phyloP scores from a whole-genome alignment of 306 rosid genomes.

The Rosa rugosa region DNA sequence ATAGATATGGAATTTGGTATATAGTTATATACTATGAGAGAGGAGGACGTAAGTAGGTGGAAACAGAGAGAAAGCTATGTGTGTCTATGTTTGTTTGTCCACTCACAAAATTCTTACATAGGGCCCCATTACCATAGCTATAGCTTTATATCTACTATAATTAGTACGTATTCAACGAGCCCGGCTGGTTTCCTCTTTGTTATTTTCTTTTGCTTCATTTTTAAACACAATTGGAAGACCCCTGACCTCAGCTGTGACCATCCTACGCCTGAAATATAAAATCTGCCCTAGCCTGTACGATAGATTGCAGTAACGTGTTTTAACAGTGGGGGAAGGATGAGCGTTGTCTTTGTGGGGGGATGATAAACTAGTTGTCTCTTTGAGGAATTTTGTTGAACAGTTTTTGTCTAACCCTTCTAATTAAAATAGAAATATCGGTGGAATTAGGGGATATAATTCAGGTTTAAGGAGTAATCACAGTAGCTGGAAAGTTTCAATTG shows the following conservation, averaged over 20 bases:
- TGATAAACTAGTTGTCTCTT: background rate
- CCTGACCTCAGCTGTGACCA: slow-evolving; percentile 4
- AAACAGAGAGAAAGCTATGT: slow-evolving; percentile 7
- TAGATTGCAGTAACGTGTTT: background rate
- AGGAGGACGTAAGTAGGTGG: slow-evolving; percentile 8
- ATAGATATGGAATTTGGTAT: slow-evolving; percentile 2
- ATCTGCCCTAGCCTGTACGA: background rate
- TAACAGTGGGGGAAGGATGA: background rate
- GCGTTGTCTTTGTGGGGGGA: background rate
- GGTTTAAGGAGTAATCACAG: no score
- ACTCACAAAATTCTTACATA: slow-evolving; percentile 20
- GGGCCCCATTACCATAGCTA: slow-evolving; percentile 1
- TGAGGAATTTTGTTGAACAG: no score
- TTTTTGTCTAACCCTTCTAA: no score
- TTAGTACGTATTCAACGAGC: background rate
- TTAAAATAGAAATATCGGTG: no score
- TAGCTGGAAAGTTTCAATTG: no score
- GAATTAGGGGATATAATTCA: no score
- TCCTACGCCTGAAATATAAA: background rate
- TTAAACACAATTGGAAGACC: background rate
- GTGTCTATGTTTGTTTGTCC: background rate
- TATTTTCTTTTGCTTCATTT: background rate
- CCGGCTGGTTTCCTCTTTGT: background rate
- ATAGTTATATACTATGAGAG: background rate
- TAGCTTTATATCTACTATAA: background rate